phyloP scores from a whole-genome alignment of 2,329 filamentous ascomycete species.

The Dothideomycetes sp. region DNA sequence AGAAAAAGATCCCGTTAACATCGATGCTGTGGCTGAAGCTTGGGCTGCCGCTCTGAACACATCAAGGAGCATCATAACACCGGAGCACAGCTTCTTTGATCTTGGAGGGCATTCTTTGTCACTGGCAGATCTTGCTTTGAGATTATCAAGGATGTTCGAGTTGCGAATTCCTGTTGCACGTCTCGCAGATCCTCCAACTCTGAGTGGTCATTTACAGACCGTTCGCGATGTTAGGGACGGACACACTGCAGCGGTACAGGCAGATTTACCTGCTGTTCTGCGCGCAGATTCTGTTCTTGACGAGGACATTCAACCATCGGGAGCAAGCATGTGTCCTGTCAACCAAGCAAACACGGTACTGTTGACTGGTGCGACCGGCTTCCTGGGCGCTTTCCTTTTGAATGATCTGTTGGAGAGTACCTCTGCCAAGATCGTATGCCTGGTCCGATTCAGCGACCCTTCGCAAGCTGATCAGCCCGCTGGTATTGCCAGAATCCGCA shows the following conservation, averaged over 20 bases:
- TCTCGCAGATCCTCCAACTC: conserved; percentile 59
- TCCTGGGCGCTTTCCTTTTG: conserved; percentile 64
- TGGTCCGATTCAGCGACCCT: conserved; percentile 62
- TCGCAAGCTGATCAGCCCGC: conserved; percentile 51
- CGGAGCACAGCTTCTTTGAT: conserved; percentile 70
- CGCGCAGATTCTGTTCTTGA: conserved; percentile 56
- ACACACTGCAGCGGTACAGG: conserved; percentile 62
- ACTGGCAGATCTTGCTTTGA: conserved; percentile 65
- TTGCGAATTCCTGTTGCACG: conserved; percentile 62
- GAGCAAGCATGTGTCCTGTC: conserved; percentile 44
- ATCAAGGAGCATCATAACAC: conserved; percentile 49
- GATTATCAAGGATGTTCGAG: conserved; percentile 57
- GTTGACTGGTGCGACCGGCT: conserved; percentile 66
- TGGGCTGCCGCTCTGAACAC: conserved; percentile 63
- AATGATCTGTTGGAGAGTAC: conserved; percentile 57
- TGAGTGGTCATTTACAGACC: conserved; percentile 61
- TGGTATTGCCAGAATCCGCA: conserved; percentile 61
- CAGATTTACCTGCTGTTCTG: conserved; percentile 60
- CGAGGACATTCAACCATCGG: conserved; percentile 52
- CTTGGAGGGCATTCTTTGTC: conserved; percentile 68
- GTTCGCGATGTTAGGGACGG: conserved; percentile 62
- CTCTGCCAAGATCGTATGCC: conserved; percentile 57
- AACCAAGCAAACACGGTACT: conserved; percentile 58
- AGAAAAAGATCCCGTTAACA: conserved; percentile 52
- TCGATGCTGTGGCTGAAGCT: conserved; percentile 56